Evolutionary conservation across 1,139 yeast species (phyloP).

Genomic region (Taphrina flavorubra): DNA sequence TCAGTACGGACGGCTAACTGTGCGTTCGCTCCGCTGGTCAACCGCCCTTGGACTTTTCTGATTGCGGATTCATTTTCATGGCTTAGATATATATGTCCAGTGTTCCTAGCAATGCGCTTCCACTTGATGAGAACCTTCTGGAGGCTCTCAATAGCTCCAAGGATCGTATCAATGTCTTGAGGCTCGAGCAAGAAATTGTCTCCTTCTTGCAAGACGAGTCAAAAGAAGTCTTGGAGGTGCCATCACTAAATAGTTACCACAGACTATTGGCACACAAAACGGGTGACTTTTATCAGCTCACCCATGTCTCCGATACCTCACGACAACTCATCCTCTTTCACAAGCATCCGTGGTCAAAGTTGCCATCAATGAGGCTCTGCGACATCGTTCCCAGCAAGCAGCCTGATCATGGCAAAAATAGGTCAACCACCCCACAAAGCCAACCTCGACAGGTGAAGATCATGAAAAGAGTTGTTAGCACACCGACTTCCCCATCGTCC

Average conservation of each 20-base stretch:
- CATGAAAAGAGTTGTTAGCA: slow-evolving; percentile 23
- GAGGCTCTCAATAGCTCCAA: slow-evolving; percentile 25
- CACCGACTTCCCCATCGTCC: slow-evolving; percentile 16
- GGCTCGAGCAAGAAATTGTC: slow-evolving; percentile 32
- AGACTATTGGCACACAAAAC: slow-evolving; percentile 39
- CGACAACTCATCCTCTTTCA: slow-evolving; percentile 22
- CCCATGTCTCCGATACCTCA: slow-evolving; percentile 22
- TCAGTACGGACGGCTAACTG: background rate
- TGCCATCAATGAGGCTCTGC: slow-evolving; percentile 14
- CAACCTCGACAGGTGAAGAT: slow-evolving; percentile 18
- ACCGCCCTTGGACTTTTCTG: background rate
- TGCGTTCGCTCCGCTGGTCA: background rate
- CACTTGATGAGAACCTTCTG: slow-evolving; percentile 26
- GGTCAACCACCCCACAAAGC: slow-evolving; percentile 1
- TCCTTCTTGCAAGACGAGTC: slow-evolving; percentile 7
- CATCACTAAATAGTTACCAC: slow-evolving; percentile 27
- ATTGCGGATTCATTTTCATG: slow-evolving; percentile 4
- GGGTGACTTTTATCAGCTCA: slow-evolving; percentile 34
- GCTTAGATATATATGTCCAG: slow-evolving; percentile 22
- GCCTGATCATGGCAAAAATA: background rate
- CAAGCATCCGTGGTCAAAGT: slow-evolving; percentile 29
- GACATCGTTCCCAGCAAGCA: slow-evolving; percentile 7
- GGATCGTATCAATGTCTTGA: slow-evolving; percentile 26
- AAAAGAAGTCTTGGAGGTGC: slow-evolving; percentile 18
- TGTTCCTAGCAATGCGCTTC: slow-evolving; percentile 5